Evolutionary conservation across 2,329 filamentous ascomycete species (phyloP), one percentile per base, ranked within the genome.

Genomic region (Calycina marina): DNA sequence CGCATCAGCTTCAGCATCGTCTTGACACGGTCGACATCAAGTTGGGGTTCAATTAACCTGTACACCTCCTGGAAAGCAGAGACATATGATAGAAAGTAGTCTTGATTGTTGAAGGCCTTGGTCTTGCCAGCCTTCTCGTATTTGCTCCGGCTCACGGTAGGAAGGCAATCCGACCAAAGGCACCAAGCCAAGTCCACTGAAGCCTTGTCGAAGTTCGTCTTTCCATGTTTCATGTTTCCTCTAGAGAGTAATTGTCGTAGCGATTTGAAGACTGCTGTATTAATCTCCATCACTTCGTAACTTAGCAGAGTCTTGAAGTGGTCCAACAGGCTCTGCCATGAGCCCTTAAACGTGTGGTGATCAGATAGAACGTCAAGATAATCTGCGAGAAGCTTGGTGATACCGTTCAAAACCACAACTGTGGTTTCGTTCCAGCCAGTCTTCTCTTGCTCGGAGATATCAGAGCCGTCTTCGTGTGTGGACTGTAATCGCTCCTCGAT

Each of bases 61-160:
- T 93, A 93, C 1, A 96, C 65, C 44, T 90, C 77, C 35, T 73
- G 63, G 25, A 90, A 69, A 1, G 79, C 68, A 14, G 75, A 67
- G 1, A 90, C 69, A 57, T 93, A 94, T n/a, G 85, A 80, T 17
- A 82, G 60, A n/a, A 88, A 68, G 8, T 82, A 85, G 35, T 77
- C 76, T 50, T 93, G 83, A 43, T 90, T 92, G 39, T 80, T 57
- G 1, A 61, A 55, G 30, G 63, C 63, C 30, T 59, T 49, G 24
- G 65, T 58, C 10, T 58, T 48, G 8, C n/a, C 20, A 22, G 8
- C 20, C 2, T 8, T 9, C n/a, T 3, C 20, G n/a, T n/a, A n/a
- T 12, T 56, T 48, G 9, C 55, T 49, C 18, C 57, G 44, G 18
- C 57, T 57, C 1, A 61, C 55, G 3, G 63, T 56, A 0, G 77